A percentile compares a stretch with the other conserved stretches of the same genome.
phyloP scores from a whole-genome alignment of 768 basidiomycete species.

The Lentinula sp. region DNA sequence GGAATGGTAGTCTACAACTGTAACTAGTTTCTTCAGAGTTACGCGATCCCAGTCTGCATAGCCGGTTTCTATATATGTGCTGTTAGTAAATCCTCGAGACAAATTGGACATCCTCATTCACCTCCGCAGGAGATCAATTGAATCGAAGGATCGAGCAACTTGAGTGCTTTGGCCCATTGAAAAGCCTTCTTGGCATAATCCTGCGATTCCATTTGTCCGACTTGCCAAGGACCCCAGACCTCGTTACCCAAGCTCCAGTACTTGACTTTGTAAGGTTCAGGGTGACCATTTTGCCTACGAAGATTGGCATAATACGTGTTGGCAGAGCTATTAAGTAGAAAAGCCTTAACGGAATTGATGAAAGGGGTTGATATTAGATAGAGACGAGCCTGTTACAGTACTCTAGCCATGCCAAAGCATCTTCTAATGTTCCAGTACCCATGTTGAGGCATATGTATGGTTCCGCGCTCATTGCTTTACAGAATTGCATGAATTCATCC shows the following conservation, averaged over 20 bases:
- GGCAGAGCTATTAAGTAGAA: slow-evolving; percentile 18
- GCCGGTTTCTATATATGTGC: slow-evolving; percentile 25
- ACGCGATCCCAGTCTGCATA: slow-evolving; percentile 38
- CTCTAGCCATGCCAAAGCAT: slow-evolving; percentile 55
- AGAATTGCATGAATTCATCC: slow-evolving; percentile 52
- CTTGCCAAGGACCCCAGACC: slow-evolving; percentile 45
- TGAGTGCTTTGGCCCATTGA: slow-evolving; percentile 58
- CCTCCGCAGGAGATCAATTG: slow-evolving; percentile 51
- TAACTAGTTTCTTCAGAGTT: slow-evolving; percentile 31
- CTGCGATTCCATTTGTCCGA: slow-evolving; percentile 48
- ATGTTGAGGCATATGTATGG: slow-evolving; percentile 59
- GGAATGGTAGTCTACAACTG: slow-evolving; percentile 46
- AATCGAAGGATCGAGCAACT: slow-evolving; percentile 49
- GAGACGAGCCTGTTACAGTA: slow-evolving; percentile 48
- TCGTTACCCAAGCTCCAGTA: slow-evolving; percentile 48
- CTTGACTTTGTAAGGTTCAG: slow-evolving; percentile 49
- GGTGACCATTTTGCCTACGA: slow-evolving; percentile 49
- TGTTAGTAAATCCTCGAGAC: slow-evolving; percentile 9
- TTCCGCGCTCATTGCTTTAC: slow-evolving; percentile 41
- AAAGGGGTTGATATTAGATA: neutral
- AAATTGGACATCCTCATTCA: slow-evolving; percentile 10
- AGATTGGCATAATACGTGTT: slow-evolving; percentile 50
- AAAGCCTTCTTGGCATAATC: slow-evolving; percentile 52
- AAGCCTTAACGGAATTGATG: neutral
- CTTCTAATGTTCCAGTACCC: slow-evolving; percentile 58